Percentiles rank a stretch among this genome's conserved stretches.
phyloP scores from a whole-genome alignment of 164 flowering plant species.

The Dillenia suffruticosa region DNA sequence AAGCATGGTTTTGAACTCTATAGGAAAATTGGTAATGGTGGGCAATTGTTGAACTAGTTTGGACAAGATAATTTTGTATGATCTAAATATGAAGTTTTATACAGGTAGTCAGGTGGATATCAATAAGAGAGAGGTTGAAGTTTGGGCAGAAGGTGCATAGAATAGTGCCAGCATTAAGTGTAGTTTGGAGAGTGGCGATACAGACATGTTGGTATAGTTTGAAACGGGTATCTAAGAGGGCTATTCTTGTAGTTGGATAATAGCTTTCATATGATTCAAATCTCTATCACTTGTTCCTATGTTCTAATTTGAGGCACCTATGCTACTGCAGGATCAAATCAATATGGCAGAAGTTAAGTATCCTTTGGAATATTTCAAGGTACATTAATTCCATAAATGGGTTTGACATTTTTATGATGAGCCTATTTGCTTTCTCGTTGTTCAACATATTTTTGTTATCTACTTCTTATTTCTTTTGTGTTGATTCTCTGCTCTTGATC shows the following conservation, averaged over 20 bases:
- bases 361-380: constrained; percentile 88
- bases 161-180: not conserved
- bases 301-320: not conserved
- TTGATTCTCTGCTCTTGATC: no score
- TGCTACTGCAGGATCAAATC: constrained; percentile 77
- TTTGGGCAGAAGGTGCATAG: not conserved
- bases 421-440: no score
- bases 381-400: constrained; percentile 7
- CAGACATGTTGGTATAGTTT: no score
- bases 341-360: constrained; percentile 67
- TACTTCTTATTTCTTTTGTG: no score
- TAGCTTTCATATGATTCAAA: not conserved
- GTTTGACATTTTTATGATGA: no score
- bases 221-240: no score
- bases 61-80: not conserved
- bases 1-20: not conserved
- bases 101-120: not conserved
- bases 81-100: not conserved
- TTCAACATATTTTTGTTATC: no score
- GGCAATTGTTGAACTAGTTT: not conserved
- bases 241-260: not conserved
- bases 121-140: not conserved
- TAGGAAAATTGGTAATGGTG: not conserved
- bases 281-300: constrained; percentile 3
- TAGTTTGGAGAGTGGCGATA: not conserved